phyloP scores from a whole-genome alignment of 352 stramenopile species.

The Pythium phragmiticola region DNA sequence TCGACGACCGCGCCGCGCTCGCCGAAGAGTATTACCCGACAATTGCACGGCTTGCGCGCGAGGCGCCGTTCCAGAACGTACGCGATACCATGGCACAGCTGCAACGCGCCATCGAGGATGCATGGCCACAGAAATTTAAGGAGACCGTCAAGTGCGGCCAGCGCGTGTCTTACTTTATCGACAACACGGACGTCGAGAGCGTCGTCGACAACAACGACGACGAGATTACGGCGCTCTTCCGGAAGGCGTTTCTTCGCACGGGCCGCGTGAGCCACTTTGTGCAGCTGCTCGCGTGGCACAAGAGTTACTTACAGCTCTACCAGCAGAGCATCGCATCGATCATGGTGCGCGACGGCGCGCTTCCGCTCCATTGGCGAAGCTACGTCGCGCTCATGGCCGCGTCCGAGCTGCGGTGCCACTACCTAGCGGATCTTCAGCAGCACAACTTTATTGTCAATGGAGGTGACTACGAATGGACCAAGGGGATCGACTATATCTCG shows the following conservation, averaged over 20 bases:
- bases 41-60: conserved; percentile 54
- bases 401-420: conserved; percentile 75
- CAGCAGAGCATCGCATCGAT: conserved; percentile 60
- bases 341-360: conserved; percentile 70
- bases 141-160: background rate
- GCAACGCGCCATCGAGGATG: conserved; percentile 42
- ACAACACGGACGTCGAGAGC: conserved; percentile 31
- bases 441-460: conserved; percentile 85
- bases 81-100: conserved; percentile 54
- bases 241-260: conserved; percentile 54
- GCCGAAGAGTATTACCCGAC: conserved; percentile 72
- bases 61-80: conserved; percentile 65
- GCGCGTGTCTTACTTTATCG: conserved; percentile 66
- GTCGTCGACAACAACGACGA: conserved; percentile 44
- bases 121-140: conserved; percentile 1
- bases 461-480: conserved; percentile 76
- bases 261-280: conserved; percentile 78
- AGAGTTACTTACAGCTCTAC: conserved; percentile 72
- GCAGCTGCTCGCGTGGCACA: conserved; percentile 79
- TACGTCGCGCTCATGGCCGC: conserved; percentile 87
- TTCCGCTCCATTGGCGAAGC: conserved; percentile 76
- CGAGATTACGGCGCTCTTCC: conserved; percentile 51
- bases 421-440: conserved; percentile 76
- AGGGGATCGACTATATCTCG: conserved; percentile 80
- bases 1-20: conserved; percentile 27